A percentile compares a stretch with the other conserved stretches of the same genome.
phyloP scores from a whole-genome alignment of 2,329 filamentous ascomycete species.

The Stagonosporopsis tanaceti region DNA sequence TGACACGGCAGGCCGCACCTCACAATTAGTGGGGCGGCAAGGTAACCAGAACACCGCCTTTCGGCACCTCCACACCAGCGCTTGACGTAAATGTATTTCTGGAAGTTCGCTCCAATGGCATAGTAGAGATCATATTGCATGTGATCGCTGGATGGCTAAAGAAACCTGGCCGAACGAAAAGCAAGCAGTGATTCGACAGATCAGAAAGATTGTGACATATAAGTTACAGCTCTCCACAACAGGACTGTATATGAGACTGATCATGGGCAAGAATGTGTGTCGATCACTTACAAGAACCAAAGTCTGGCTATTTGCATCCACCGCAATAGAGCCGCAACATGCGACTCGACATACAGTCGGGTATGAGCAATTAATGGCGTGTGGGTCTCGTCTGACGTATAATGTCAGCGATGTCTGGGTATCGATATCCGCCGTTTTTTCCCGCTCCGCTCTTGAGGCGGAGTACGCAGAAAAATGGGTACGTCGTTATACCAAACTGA shows the following conservation, averaged over 20 bases:
- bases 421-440: slow-evolving; percentile 5
- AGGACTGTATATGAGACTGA: neutral
- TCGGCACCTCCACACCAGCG: slow-evolving; percentile 2
- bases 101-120: slow-evolving; percentile 5
- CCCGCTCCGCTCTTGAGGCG: slow-evolving; percentile 12
- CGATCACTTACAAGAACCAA: neutral
- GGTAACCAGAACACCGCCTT: slow-evolving; percentile 29
- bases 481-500: neutral
- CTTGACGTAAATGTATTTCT: slow-evolving; percentile 44
- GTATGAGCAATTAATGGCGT: neutral
- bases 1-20: slow-evolving; percentile 25
- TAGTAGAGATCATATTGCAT: neutral
- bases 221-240: neutral
- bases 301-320: neutral
- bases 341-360: neutral
- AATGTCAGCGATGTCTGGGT: slow-evolving; percentile 1
- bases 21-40: slow-evolving; percentile 32
- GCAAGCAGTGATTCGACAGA: neutral
- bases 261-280: neutral
- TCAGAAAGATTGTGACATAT: neutral
- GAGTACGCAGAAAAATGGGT: slow-evolving; percentile 7
- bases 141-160: neutral
- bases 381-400: neutral
- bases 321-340: neutral
- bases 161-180: neutral